These are phyloP conservation scores for Apostasia shenzhenica DNA, from an alignment of 106 monocot genomes.

Conservation along the genomic window DNA sequence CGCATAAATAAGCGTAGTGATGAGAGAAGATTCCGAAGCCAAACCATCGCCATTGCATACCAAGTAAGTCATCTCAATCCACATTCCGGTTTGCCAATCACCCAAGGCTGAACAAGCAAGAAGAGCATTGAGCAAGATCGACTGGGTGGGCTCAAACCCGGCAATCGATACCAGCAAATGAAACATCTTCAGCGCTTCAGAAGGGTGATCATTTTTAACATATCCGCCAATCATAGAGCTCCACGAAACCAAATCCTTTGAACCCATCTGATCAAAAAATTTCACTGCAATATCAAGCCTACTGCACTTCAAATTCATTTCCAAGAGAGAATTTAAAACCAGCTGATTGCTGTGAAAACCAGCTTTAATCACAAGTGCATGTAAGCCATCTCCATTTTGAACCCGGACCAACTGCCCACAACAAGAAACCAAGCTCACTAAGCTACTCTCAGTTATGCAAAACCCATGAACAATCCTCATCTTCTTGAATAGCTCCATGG, in stretches of 20 bases:
- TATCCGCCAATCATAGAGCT: constrained; percentile 72
- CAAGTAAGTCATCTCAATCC: constrained; percentile 38
- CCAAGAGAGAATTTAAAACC: constrained; percentile 55
- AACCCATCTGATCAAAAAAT: constrained; percentile 40
- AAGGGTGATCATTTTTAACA: constrained; percentile 21
- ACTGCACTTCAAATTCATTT: constrained; percentile 41
- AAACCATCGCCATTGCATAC: background rate
- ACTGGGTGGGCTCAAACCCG: constrained; percentile 24
- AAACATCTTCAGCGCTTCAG: constrained; percentile 50
- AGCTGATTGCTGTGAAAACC: constrained; percentile 34
- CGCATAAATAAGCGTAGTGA: constrained; percentile 61
- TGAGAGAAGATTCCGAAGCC: constrained; percentile 26
- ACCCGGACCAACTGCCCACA: constrained; percentile 18
- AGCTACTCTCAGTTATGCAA: constrained; percentile 35
- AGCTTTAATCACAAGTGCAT: constrained; percentile 23
- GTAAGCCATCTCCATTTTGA: constrained; percentile 20
- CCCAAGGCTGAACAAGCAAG: constrained; percentile 58
- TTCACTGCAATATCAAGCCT: constrained; percentile 22
- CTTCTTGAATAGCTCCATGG: constrained; percentile 31
- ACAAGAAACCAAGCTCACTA: constrained; percentile 44
- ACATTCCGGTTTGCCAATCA: constrained; percentile 38
- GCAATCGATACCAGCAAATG: constrained; percentile 20
- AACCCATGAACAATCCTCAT: constrained; percentile 34
- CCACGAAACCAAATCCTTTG: constrained; percentile 58
- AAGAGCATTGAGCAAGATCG: constrained; percentile 56